Percentiles rank a stretch among this genome's conserved stretches.
These are phyloP conservation scores for Henckelia pumila DNA, from an alignment of 257 asterid genomes.

Conservation along the genomic window DNA sequence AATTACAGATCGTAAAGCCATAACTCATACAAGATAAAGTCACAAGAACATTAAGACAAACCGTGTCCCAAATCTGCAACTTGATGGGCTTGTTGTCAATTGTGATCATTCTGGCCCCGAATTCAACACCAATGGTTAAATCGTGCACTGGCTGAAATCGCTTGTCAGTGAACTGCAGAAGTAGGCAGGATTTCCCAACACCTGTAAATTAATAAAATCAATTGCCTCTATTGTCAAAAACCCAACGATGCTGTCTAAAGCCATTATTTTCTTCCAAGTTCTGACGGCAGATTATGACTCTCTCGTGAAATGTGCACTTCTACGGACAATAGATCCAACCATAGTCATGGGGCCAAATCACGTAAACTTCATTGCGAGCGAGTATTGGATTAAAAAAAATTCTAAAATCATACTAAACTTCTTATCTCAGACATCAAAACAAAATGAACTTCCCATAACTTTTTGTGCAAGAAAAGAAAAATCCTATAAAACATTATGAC, in stretches of 20 bases:
- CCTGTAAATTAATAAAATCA: slow-evolving; percentile 40
- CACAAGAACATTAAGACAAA: slow-evolving; percentile 28
- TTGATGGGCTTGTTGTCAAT: slow-evolving; percentile 71
- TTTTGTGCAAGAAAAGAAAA: neutral
- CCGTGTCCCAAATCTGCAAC: slow-evolving; percentile 88
- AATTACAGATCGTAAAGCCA: slow-evolving; percentile 9
- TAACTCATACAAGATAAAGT: slow-evolving; percentile 8
- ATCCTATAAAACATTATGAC: neutral
- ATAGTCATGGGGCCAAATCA: neutral
- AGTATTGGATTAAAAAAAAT: no score
- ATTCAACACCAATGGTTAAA: slow-evolving; percentile 75
- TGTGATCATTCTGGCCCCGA: slow-evolving; percentile 74
- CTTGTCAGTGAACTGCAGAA: slow-evolving; percentile 75
- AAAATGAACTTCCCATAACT: neutral
- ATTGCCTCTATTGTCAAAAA: neutral
- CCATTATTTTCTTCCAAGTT: neutral
- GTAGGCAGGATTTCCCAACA: slow-evolving; percentile 86
- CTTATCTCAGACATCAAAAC: neutral
- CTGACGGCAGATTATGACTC: neutral
- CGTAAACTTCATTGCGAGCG: neutral
- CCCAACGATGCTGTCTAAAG: neutral
- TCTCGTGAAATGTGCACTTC: neutral
- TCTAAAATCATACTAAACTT: no score
- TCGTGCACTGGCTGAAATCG: slow-evolving; percentile 85
- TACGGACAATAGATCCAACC: neutral